Percentiles rank a stretch among this genome's conserved stretches.
These are phyloP conservation scores for Pseudopithomyces chartarum DNA, from an alignment of 2,329 filamentous ascomycete genomes.

Conservation along the genomic window DNA sequence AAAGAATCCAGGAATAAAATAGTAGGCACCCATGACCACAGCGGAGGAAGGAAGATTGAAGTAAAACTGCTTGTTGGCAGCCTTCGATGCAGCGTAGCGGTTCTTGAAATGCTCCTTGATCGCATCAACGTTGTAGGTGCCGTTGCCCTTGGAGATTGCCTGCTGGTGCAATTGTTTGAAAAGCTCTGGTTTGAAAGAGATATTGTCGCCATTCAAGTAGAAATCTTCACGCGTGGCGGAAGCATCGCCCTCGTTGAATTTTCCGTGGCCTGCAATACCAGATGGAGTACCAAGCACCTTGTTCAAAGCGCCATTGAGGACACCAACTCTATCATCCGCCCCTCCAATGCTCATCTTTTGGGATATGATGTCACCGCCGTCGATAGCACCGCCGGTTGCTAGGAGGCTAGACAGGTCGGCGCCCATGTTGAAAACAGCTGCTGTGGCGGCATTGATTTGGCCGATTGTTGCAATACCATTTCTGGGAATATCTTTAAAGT, in stretches of 20 bases:
- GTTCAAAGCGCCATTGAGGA: slow-evolving; percentile 34
- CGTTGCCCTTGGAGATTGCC: slow-evolving; percentile 20
- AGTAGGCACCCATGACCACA: slow-evolving; percentile 27
- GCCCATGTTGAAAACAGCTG: slow-evolving; percentile 46
- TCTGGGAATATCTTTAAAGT: slow-evolving; percentile 44
- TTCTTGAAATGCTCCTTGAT: slow-evolving; percentile 27
- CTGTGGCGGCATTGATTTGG: slow-evolving; percentile 39
- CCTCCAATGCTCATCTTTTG: slow-evolving; percentile 27
- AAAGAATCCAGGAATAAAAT: slow-evolving; percentile 29
- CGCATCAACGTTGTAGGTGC: slow-evolving; percentile 22
- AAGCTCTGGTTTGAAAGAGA: slow-evolving; percentile 28
- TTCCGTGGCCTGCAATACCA: slow-evolving; percentile 25
- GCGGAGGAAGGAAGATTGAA: slow-evolving; percentile 21
- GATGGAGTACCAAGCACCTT: slow-evolving; percentile 33
- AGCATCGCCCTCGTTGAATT: slow-evolving; percentile 42
- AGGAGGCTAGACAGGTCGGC: slow-evolving; percentile 39
- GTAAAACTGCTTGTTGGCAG: slow-evolving; percentile 25
- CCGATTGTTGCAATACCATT: slow-evolving; percentile 44
- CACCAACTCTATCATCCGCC: slow-evolving; percentile 19
- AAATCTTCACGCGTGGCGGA: slow-evolving; percentile 33
- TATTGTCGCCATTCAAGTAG: slow-evolving; percentile 38
- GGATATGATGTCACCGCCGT: slow-evolving; percentile 23
- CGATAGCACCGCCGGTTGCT: slow-evolving; percentile 18
- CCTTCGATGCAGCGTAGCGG: slow-evolving; percentile 21
- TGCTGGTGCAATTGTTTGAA: slow-evolving; percentile 28